Evolutionary conservation across 2,329 filamentous ascomycete genomes (phyloP), one percentile per base, ranked within the genome.

Genomic region (Paraphoma chrysanthemicola): DNA sequence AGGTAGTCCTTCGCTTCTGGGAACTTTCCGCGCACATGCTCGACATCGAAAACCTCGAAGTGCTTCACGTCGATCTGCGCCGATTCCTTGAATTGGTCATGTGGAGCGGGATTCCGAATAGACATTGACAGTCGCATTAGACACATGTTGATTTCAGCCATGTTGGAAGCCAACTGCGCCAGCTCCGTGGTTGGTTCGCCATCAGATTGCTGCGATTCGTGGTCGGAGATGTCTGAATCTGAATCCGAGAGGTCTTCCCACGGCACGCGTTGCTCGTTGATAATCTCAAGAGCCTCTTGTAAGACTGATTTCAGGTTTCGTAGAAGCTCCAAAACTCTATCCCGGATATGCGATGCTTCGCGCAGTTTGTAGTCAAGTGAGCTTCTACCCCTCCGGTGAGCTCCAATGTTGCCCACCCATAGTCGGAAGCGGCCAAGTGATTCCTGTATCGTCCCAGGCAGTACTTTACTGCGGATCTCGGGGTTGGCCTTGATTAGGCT

Each of bases 341-440:
- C 43, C 17, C 61, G 58, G 14, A 76, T 58, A 36, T 72, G 62
- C 1, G 64, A 67, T 4, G 74, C 71, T 50, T 77, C 71, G 43
- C 72, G 57, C 1, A 77, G 65, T 31, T 63, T 63, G 49, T 72
- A 63, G 41, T 75, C 71, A 0, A 77, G 64, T 1, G 73, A 77
- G 30, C 64, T 57, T 38, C 57, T 61, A 5, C 71, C 69, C 42
- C 18, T 57, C 1, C 64, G 62, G 54, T 77, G 72, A 16, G 74
- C 74, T n/a, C 67, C 72, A 31, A 67, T 56, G 51, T 77, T 75
- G 14, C 63, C 68, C 14, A 64, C 65, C 74, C 74, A 77, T 6
- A 75, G 33, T 41, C 65, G 64, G 50, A 74, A 73, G 8, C 70
- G 62, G 4, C 66, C 71, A 4, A 67, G 44, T 42, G 65, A 61